Base-by-base conservation (phyloP, 441 rosid species). In the Gossypium davidsonii region DNA sequence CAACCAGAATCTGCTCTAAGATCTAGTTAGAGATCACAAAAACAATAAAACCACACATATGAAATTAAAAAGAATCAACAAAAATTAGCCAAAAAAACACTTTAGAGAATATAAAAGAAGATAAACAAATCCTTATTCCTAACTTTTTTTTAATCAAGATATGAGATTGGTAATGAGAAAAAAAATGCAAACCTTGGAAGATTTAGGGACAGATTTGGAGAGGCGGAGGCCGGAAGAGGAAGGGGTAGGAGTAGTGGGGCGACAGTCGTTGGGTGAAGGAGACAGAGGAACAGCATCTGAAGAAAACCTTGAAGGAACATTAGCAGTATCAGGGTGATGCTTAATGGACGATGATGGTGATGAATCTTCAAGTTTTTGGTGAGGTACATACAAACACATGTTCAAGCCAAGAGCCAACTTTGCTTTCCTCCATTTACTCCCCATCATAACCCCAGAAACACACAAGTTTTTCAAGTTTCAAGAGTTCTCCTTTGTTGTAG, bases 361-460 rank as follows among this genome's bases (percentile, higher is more conserved):
- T 46, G 87, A 76, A 48, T 87, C 86, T 17, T 23, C 98, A 0
- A 74, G 67, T 44, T 94, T 88, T 76, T 80, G 85, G 18, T 82
- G 85, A 15, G 99, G 99, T 49, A 84, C 89, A 71, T 88, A 89
- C 10, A 89, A 83, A 67, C 99, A 95, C 73, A 89, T 83, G 56
- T 95, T 91, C 70, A 89, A 55, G 26, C 99, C 97, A 78, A 93
- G 81, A 78, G 98, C 97, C 37, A 84, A 68, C 82, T 91, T 95
- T 2, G 95, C 97, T 57, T 90, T 96, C 64, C 94, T 86, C 99
- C 99, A 93, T 83, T 86, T 93, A 77, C 97, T 89, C 46, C 87
- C 90, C 99, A 91, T 91, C 14, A 14, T 21, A 21, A 2, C 5
- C 34, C 6, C 34, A 31, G 5, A 31, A 31, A 31, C 34, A 31